Evolutionary conservation across 257 asterid species (phyloP), one percentile per base, ranked within the genome.

Genomic region (Echites panduratus): DNA sequence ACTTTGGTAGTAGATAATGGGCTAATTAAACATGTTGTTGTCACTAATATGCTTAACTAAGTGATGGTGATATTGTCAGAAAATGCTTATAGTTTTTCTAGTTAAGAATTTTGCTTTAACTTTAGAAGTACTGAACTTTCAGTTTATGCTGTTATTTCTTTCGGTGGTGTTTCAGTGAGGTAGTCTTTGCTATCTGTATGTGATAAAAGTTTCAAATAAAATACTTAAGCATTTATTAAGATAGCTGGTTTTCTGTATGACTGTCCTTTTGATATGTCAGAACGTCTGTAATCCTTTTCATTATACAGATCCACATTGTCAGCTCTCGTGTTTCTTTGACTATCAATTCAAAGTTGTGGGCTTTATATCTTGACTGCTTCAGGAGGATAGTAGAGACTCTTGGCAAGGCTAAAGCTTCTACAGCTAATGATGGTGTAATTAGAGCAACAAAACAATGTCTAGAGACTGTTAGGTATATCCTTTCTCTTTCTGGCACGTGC

Each of bases 361-460:
- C 82, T 70, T 80, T 82, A 76, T 75, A 83, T 72, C 78, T 91
- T 12, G 89, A 82, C 75, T 86, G 82, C 76, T 87, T 83, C 65
- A 76, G 74, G 77, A 78, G 83, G 79, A 77, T 85, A 47, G 73
- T 88, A 61, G 89, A 86, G 59, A 40, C 63, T 75, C 68, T 84
- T 65, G 81, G 80, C 68, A 79, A 81, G 75, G 85, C 58, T 59
- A 77, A 82, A 73, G 72, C 74, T 64, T 67, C 70, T 50, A 24
- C 77, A 50, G 84, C 73, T 77, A 73, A 77, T 81, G 83, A 70
- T 75, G 73, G 85, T 66, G 73, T 82, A 70, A 63, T 77, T 71
- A 78, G 82, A 84, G 87, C 95, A 72, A 82, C 84, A 70, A 84
- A 85, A 79, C 87, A 87, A 49, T 86, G 92, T 83, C 79, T 90